A percentile compares a stretch with the other conserved stretches of the same genome.
These are phyloP conservation scores for Geotrichum restrictum DNA, from an alignment of 1,139 yeast genomes.

Conservation along the genomic window DNA sequence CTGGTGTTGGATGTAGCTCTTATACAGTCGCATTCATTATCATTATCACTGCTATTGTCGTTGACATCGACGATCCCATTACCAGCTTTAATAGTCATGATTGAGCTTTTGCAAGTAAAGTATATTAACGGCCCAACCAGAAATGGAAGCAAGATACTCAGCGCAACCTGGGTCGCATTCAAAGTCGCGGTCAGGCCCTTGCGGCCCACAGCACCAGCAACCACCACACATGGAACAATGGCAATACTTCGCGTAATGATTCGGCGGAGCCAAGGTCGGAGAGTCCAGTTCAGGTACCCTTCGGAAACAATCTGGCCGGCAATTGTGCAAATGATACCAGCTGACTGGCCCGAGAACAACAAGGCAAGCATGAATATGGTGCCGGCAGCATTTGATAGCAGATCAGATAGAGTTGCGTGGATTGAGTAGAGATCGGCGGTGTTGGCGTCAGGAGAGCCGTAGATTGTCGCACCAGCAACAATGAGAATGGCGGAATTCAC, in stretches of 20 bases:
- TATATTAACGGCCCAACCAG: conserved; percentile 74
- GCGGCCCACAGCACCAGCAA: conserved; percentile 73
- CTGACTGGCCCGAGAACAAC: conserved; percentile 93
- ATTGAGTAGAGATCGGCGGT: conserved; percentile 86
- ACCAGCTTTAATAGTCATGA: conserved; percentile 54
- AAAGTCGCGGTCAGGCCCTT: conserved; percentile 77
- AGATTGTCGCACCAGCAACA: conserved; percentile 79
- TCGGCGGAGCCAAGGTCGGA: conserved; percentile 83
- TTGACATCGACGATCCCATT: conserved; percentile 1
- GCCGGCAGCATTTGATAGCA: conserved; percentile 88
- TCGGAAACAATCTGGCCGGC: conserved; percentile 97
- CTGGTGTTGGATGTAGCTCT: background rate
- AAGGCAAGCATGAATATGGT: conserved; percentile 86
- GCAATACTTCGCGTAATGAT: conserved; percentile 80
- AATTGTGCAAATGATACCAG: conserved; percentile 95
- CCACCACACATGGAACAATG: conserved; percentile 80
- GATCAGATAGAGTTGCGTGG: conserved; percentile 65
- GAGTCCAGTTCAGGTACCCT: conserved; percentile 81
- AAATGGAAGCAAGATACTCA: conserved; percentile 69
- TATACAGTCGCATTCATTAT: too few species aligned
- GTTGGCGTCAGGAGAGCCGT: conserved; percentile 64
- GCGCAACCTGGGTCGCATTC: conserved; percentile 72
- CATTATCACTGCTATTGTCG: background rate
- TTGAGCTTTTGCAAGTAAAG: conserved; percentile 59
- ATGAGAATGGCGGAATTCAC: conserved; percentile 81